Evolutionary conservation across 805 yeast species (phyloP).

Genomic region (Wickerhamomyces bisporus): DNA sequence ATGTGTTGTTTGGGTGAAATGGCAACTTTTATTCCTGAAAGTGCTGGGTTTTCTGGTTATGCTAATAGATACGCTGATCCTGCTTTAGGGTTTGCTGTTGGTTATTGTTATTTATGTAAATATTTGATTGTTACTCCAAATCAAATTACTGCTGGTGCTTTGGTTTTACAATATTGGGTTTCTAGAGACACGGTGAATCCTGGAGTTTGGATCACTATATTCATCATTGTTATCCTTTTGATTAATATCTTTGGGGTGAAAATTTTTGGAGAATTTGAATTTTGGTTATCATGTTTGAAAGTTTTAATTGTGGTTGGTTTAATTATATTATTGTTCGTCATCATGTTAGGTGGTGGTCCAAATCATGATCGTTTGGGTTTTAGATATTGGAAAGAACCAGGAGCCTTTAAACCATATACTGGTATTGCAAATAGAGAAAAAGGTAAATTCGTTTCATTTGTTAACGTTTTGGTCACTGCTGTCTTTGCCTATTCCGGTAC

Average conservation of each 20-base stretch:
- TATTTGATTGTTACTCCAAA: constrained; percentile 24
- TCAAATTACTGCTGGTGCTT: constrained; percentile 58
- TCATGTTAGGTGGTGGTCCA: constrained; percentile 78
- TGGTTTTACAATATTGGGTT: constrained; percentile 45
- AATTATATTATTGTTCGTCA: constrained; percentile 54
- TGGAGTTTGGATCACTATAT: constrained; percentile 55
- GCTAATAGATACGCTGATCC: constrained; percentile 38
- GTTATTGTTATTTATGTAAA: constrained; percentile 24
- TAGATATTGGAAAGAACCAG: constrained; percentile 66
- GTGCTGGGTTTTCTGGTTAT: constrained; percentile 63
- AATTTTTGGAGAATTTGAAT: constrained; percentile 55
- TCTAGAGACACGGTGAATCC: constrained; percentile 36
- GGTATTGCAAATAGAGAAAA: constrained; percentile 38
- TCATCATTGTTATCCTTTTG: constrained; percentile 32
- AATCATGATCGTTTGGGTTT: constrained; percentile 68
- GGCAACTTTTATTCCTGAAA: constrained; percentile 60
- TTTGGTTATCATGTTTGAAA: constrained; percentile 41
- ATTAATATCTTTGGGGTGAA: constrained; percentile 50
- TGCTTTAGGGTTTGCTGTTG: constrained; percentile 25
- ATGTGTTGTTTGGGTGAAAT: constrained; percentile 68
- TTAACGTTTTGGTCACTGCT: constrained; percentile 58
- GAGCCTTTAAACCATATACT: constrained; percentile 47
- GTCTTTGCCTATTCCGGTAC: constrained; percentile 70
- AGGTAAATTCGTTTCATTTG: constrained; percentile 59
- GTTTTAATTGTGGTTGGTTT: constrained; percentile 57